Base-by-base conservation (phyloP, 1,284 basidiomycete genomes). In the Malassezia yamatoensis region DNA sequence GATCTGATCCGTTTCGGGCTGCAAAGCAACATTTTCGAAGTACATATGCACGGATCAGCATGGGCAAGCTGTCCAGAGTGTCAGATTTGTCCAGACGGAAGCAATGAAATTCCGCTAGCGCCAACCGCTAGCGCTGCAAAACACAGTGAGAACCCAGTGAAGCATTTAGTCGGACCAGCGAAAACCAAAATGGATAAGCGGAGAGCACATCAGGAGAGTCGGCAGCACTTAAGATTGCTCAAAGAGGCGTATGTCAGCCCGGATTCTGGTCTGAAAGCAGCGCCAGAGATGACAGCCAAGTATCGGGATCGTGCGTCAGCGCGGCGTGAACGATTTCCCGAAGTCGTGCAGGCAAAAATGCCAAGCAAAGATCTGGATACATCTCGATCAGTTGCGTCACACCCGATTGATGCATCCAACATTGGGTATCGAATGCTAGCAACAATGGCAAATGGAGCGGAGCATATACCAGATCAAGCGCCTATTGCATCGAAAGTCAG, bases 1-100 rank as follows among this genome's bases (percentile, higher is more conserved):
- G 54, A 59, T 46, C 13, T 61, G 11, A 10, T 61, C 15, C 50
- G 60, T 2, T 39, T 61, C 13, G 60, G 60, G 15, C 11, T 46
- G 15, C 46, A 50, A 8, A 38, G 44, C 39, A 51, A 51, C 21
- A 33, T 32, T 12, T 61, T 61, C 29, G 57, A 61, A 37, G 60
- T 56, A 5, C 60, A 61, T 32, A 43, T 58, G 21, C 55, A 58
- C 29, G 33, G 46, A 5, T 37, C 15, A 2, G 36, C 50, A 9
- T 49, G 50, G 50, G 55, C 36, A 5, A 34, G 38, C 16, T 58
- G 55, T 32, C 41, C 51, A 13, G 46, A 24, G 40, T 58, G 55
- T 33, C 43, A 51, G 10, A n/a, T 57, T 2, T 36, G 24, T 3
- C 18, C 20, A 3, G 54, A 57, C 15, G 54, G 54, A 5, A n/a